These are phyloP conservation scores for Rhizophagus prolifer DNA, from an alignment of 192 early-diverging fungal species.

Conservation along the genomic window DNA sequence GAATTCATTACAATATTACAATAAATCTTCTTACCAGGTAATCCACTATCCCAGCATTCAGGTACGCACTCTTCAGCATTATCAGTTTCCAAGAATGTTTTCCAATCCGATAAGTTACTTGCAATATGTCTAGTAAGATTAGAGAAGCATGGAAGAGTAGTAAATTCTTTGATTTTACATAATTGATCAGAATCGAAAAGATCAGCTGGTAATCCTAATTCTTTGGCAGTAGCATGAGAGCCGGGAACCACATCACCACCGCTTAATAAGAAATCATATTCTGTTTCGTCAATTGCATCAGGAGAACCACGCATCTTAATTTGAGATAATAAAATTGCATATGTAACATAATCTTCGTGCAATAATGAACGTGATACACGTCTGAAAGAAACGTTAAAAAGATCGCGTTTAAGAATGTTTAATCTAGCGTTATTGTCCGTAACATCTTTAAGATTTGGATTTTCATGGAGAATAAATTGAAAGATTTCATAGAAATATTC, in stretches of 20 bases:
- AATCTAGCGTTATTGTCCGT: conserved; percentile 72
- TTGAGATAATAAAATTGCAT: conserved; percentile 84
- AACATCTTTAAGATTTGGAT: conserved; percentile 64
- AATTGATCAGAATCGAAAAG: conserved; percentile 52
- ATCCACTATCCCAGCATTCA: conserved; percentile 49
- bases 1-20: too few species aligned
- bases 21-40: conserved; percentile 32
- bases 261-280: conserved; percentile 71
- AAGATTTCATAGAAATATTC: conserved; percentile 96
- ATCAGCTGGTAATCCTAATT: conserved; percentile 42
- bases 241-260: conserved; percentile 52
- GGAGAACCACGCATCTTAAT: conserved; percentile 72
- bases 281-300: conserved; percentile 60
- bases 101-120: conserved; percentile 47
- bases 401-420: conserved; percentile 69
- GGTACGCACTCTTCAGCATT: conserved; percentile 53
- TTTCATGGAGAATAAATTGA: conserved; percentile 74
- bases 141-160: conserved; percentile 43
- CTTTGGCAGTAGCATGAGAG: conserved; percentile 29
- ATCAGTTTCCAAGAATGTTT: conserved; percentile 44
- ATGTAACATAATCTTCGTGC: conserved; percentile 90
- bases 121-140: conserved; percentile 40
- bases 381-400: conserved; percentile 81
- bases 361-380: conserved; percentile 80
- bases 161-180: conserved; percentile 45